These are phyloP conservation scores for Grosmannia serpens DNA, from an alignment of 2,329 filamentous ascomycete species.

Conservation along the genomic window DNA sequence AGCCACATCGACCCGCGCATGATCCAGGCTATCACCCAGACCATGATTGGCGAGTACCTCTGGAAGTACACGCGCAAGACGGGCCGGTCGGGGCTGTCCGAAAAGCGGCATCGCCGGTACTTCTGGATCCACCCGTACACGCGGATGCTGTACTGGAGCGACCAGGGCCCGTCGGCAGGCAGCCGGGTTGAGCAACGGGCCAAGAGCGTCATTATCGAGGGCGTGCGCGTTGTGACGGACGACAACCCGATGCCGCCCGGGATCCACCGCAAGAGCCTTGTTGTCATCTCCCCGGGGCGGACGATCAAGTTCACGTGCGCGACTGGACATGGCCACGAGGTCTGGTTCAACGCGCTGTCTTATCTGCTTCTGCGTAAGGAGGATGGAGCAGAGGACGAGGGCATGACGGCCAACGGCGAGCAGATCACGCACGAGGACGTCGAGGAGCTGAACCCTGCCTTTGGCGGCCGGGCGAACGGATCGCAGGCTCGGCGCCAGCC, in stretches of 20 bases:
- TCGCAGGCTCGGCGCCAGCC: constrained; percentile 35
- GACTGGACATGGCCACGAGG: constrained; percentile 90
- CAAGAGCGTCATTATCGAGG: constrained; percentile 92
- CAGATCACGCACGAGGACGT: constrained; percentile 51
- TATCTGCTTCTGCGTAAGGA: constrained; percentile 77
- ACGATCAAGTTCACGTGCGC: constrained; percentile 89
- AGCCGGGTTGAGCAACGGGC: constrained; percentile 60
- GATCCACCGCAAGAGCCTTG: constrained; percentile 83
- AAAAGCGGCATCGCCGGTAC: constrained; percentile 83
- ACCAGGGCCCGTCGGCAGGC: constrained; percentile 70
- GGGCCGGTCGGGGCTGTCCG: constrained; percentile 78
- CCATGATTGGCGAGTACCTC: constrained; percentile 97
- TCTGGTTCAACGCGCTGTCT: constrained; percentile 94
- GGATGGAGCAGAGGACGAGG: constrained; percentile 31
- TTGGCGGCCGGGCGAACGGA: constrained; percentile 21
- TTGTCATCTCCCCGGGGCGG: constrained; percentile 80
- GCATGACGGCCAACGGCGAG: constrained; percentile 34
- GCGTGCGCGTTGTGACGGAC: constrained; percentile 81
- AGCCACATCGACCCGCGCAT: constrained; percentile 83
- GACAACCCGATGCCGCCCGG: constrained; percentile 94
- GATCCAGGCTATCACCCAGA: constrained; percentile 98
- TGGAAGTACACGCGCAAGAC: constrained; percentile 98
- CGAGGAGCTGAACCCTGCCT: constrained; percentile 71
- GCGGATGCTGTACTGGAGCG: constrained; percentile 91
- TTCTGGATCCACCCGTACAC: constrained; percentile 99